Base-by-base conservation (phyloP, 345 rosid genomes). In the Citrus maxima region DNA sequence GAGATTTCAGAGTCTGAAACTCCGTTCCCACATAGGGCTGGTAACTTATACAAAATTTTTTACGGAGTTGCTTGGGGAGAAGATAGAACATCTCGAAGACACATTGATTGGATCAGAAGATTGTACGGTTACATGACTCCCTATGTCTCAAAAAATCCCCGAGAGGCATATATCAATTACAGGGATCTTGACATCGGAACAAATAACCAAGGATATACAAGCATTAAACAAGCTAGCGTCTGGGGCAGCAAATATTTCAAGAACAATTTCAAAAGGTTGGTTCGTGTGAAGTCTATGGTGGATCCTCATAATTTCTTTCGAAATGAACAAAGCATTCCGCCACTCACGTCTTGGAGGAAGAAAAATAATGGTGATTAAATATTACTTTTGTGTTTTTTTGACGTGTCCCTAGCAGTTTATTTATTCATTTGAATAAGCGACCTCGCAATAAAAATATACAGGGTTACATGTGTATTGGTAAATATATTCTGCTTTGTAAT, bases 311-410 rank as follows among this genome's bases (percentile, higher is more conserved):
- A 92, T 63, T 87, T 92, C 75, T 92, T 92, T 55, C 79, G 90
- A 34, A 83, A 89, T 64, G 97, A 91, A 32, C 97, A 93, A 81
- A 91, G 93, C 37, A 81, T 93, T n/a, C 97, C 95, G 3, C 83
- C 85, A 7, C 76, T 82, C 28, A 81, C 80, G 7, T 38, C 30
- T 28, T 19, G 42, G 30, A 7, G 51, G 27, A 21, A 67, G 51
- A 67, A n/a, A 8, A 19, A n/a, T 10, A 28, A 19, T 10, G 70
- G 28, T 37, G 38, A 38, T 4, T 16, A 25, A 34, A 8, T 14
- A 32, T 65, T 65, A 8, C 7, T 28, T 37, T 37, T 21, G 16
- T 13, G 27, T 8, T 9, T 4, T 40, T 34, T 14, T 2, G 14
- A 32, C 1, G 16, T 28, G 10, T 65, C 38, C 12, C 19, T 16